Base-by-base conservation (phyloP, 352 stramenopile genomes). In the Phytophthora boehmeriae region DNA sequence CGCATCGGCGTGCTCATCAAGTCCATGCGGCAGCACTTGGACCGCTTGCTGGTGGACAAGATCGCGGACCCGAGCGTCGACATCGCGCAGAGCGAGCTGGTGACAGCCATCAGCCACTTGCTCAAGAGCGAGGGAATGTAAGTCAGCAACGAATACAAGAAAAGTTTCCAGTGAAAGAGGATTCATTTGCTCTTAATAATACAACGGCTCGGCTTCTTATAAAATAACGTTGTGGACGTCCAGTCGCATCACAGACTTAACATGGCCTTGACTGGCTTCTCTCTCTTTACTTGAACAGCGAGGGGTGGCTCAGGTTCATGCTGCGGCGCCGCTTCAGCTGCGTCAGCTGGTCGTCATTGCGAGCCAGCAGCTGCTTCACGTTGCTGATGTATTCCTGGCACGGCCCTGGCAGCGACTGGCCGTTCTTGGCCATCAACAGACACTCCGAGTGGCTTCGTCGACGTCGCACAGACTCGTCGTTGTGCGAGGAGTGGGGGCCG, bases 1-100 rank as follows among this genome's bases (percentile, higher is more conserved):
- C 95, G 97, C 41, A 95, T 98, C 30, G 97, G 94, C 19, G 97
- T 98, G 35, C 80, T 99, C 14, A 95, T 99, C 19, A 98, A 98
- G 63, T 88, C 96, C 25, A 89, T 99, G 52, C 83, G 97, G 16
- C 76, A 85, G 30, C 88, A 98, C 47, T 86, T 99, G 57, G 97
- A 99, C 63, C 63, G 73, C 20, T 74, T 99, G 19, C 66, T 99
- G 45, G 78, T 93, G 17, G 67, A 93, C 41, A 99, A 99, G 76
- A 98, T 99, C 49, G 87, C 93, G 13, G 72, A 97, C 10, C 97
- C 97, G 0, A 75, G 83, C 43, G 65, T 98, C 11, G 92, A 98
- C 63, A 91, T 99, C 28, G 83, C 90, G 4, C 70, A 89, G 43
- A 97, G 76, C 43, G 79, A 95, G 39, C 61, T 97, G 20, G 86